Evolutionary conservation across 352 stramenopile genomes (phyloP), one percentile per base, ranked within the genome.

Genomic region (Achlya hypogyna): DNA sequence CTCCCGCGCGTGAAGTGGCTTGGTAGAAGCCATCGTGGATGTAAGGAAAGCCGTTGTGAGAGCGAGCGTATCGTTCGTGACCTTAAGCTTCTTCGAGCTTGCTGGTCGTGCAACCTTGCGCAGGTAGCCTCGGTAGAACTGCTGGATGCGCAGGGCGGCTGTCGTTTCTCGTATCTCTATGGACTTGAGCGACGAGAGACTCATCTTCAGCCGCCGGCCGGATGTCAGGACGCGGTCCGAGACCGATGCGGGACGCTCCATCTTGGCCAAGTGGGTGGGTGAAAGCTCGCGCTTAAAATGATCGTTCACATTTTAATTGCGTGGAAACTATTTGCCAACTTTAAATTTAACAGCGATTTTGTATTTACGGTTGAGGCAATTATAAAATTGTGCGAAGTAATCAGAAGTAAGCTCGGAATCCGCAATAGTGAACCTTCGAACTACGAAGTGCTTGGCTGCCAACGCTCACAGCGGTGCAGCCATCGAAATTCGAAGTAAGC

Each of bases 41-140:
- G 40, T 25, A 18, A 64, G 35, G n/a, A 64, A 31, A 10, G 54
- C 54, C 23, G 54, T 38, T 8, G 54, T 64, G n/a, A 64, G 35
- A 22, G 54, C 54, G 16, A 64, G 23, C 23, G 54, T 64, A 38
- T 64, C 54, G 40, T 64, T 64, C 23, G 54, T 64, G 54, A 64
- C 54, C 51, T 66, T 54, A 45, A 66, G 51, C 31, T 66, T 66
- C 47, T 58, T 54, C 31, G 59, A 58, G 6, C 59, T 53, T 9
- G 47, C 22, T 12, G 47, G 47, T 22, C 16, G 22, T 12, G 10
- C 9, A 2, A 86, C 87, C 63, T 88, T 87, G 12, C 84, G 72
- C 59, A 87, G 79, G 73, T 89, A 88, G 52, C 81, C 78, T 49
- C 82, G 79, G 71, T 92, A 92, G 42, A 79, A 81, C 67, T 85